A percentile compares a stretch with the other conserved stretches of the same genome.
Conservation (phyloP, 2,329 filamentous ascomycete genomes). For the Diaporthe citri region DNA sequence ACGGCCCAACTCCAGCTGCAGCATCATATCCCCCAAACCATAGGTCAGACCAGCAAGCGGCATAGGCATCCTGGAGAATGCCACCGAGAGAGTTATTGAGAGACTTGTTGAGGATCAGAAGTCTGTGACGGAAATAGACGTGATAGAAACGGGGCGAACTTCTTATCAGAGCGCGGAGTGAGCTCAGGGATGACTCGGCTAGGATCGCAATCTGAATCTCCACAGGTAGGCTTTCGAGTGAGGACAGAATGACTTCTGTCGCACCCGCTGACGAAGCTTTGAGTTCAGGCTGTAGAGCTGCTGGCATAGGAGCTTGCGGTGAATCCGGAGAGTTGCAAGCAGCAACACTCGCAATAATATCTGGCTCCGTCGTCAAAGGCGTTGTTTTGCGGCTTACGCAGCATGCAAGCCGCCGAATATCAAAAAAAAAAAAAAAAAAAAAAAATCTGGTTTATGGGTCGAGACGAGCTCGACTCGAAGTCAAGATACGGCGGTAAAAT, state of each 20-base stretch:
- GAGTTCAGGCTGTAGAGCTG: not conserved
- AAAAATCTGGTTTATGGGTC: fast-evolving
- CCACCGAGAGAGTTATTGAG: not conserved
- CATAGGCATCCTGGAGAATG: not conserved
- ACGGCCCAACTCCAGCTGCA: not conserved
- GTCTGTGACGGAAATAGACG: not conserved
- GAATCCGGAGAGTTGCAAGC: too few relatives aligned
- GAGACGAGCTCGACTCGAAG: not conserved
- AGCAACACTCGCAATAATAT: too few relatives aligned
- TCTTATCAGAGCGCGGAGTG: not conserved
- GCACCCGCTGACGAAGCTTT: too few relatives aligned
- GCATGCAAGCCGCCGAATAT: not conserved
- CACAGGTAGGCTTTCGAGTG: constrained; percentile 8
- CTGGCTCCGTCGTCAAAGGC: not conserved
- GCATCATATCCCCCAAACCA: not conserved
- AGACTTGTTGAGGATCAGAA: not conserved
- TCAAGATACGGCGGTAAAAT: not conserved
- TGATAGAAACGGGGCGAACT: constrained; percentile 6
- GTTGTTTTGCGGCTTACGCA: not conserved
- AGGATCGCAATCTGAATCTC: constrained; percentile 16
- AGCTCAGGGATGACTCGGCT: not conserved
- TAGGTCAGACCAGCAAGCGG: not conserved
- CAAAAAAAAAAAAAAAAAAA: not conserved
- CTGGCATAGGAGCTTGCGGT: too few relatives aligned
- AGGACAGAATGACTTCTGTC: too few relatives aligned